Base-by-base conservation (phyloP, 352 stramenopile species). In the Phytopythium kandeliae region DNA sequence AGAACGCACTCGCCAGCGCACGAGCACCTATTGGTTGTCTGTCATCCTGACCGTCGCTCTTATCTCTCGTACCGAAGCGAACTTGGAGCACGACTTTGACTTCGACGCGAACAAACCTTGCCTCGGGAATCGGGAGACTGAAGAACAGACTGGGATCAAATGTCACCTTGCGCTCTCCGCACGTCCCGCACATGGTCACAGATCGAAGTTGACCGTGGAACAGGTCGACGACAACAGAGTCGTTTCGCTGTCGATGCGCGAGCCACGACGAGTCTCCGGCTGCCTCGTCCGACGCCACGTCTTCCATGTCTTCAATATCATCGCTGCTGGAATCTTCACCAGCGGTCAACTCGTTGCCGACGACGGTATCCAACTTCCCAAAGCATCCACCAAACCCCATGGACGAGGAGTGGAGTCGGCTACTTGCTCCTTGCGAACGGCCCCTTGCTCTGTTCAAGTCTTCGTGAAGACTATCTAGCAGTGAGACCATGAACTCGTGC, bases 401-500 rank as follows among this genome's bases (percentile, higher is more conserved):
- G 26, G 66, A 77, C 16, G 67, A 40, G 46, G 59, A 58, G 8
- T 73, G 57, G 90, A 93, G 52, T 17, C n/a, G 33, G 6, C 35
- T 33, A 11, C 22, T 15, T 1, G n/a, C 4, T 40, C 37, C 47
- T 65, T 58, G 26, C 36, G 43, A 58, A 4, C 30, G 43, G 46
- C 45, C 62, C 24, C 41, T 48, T 2, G 97, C 80, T 28, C 89
- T 77, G 66, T 99, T 99, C 31, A 98, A 67, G 66, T 99, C 97
- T 71, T 99, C 97, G 69, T 99, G 97, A 2, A 99, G 65, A 53
- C 96, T 96, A 74, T 99, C 97, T 8, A 99, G 83, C 6, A 99
- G 66, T 41, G 97, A 97, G 28, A 93, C 87, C 71, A 98, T 98
- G 44, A 92, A 92, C 48, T 95, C 84, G 68, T 99, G 96, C 19